Evolutionary conservation across 1,284 basidiomycete species (phyloP).

Genomic region (Singerocomus inundabilis): DNA sequence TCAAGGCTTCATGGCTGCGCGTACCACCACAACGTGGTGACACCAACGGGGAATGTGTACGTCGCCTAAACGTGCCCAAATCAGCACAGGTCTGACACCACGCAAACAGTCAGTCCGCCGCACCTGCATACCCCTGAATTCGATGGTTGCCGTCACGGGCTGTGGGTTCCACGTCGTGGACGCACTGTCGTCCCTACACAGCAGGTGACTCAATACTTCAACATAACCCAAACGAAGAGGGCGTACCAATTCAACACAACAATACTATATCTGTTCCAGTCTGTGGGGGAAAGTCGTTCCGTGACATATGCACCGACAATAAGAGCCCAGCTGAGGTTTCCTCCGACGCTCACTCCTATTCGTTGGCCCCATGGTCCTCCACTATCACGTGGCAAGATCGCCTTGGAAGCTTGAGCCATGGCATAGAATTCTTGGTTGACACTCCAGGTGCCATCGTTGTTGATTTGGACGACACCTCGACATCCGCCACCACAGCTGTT

Average conservation of each 20-base stretch:
- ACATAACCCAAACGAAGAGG: not conserved
- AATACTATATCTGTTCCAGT: conserved; percentile 64
- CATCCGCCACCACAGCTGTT: conserved; percentile 64
- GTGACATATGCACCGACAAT: conserved; percentile 66
- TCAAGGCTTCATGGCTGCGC: conserved; percentile 16
- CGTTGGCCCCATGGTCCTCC: conserved; percentile 69
- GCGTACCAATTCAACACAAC: conserved; percentile 64
- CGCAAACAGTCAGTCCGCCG: not conserved
- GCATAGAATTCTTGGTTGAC: conserved; percentile 75
- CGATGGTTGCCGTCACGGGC: conserved; percentile 62
- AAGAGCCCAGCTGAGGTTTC: conserved; percentile 56
- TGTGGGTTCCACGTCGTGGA: conserved; percentile 58
- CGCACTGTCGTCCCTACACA: conserved; percentile 47
- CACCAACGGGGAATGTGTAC: conserved; percentile 41
- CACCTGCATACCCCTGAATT: conserved; percentile 68
- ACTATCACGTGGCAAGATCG: conserved; percentile 62
- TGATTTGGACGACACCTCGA: conserved; percentile 63
- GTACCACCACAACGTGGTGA: conserved; percentile 42
- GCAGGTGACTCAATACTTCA: not conserved
- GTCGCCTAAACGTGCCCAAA: conserved; percentile 26
- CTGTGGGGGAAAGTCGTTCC: conserved; percentile 47
- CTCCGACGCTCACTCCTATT: conserved; percentile 60
- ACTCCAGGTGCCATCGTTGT: conserved; percentile 57
- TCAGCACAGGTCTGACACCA: conserved; percentile 1
- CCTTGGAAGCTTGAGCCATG: conserved; percentile 74